Evolutionary conservation across 805 yeast species (phyloP).

Genomic region (Teunomyces funiuensis): DNA sequence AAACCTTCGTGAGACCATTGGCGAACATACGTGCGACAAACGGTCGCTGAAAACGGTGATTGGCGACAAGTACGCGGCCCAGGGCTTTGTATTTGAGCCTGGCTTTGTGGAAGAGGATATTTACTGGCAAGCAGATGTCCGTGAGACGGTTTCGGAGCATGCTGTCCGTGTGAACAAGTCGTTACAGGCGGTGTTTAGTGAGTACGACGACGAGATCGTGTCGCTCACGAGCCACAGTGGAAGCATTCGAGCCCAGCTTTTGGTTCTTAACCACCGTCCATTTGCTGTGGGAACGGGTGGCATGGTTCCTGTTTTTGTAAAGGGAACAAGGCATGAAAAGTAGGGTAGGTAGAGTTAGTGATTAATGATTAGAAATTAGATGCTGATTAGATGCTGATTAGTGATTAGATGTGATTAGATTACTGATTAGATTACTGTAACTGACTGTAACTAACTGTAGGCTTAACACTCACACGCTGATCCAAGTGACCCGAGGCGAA

Average conservation of each 20-base stretch:
- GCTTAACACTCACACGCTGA: too few relatives aligned
- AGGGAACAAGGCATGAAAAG: constrained; percentile 21
- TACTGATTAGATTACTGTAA: too few relatives aligned
- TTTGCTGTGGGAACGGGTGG: constrained; percentile 56
- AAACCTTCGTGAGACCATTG: constrained; percentile 48
- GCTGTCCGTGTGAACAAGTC: constrained; percentile 34
- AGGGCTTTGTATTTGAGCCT: constrained; percentile 41
- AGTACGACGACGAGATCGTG: constrained; percentile 22
- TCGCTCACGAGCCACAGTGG: constrained; percentile 55
- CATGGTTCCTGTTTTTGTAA: constrained; percentile 54
- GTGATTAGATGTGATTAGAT: too few relatives aligned
- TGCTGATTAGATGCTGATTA: too few relatives aligned
- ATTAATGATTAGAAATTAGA: too few relatives aligned
- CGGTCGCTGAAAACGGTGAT: constrained; percentile 39
- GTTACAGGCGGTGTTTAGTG: constrained; percentile 35
- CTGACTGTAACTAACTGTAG: too few relatives aligned
- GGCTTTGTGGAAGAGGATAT: constrained; percentile 49
- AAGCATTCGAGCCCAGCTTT: constrained; percentile 46
- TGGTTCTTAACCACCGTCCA: constrained; percentile 47
- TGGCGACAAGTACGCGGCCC: constrained; percentile 36
- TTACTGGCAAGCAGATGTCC: constrained; percentile 35
- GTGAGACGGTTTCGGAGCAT: constrained; percentile 44
- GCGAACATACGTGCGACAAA: constrained; percentile 52
- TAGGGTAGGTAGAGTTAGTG: too few relatives aligned
- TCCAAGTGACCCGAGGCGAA: too few relatives aligned